These are phyloP conservation scores for Fagopyrum esculentum DNA, from an alignment of 148 eudicot species.

Conservation along the genomic window DNA sequence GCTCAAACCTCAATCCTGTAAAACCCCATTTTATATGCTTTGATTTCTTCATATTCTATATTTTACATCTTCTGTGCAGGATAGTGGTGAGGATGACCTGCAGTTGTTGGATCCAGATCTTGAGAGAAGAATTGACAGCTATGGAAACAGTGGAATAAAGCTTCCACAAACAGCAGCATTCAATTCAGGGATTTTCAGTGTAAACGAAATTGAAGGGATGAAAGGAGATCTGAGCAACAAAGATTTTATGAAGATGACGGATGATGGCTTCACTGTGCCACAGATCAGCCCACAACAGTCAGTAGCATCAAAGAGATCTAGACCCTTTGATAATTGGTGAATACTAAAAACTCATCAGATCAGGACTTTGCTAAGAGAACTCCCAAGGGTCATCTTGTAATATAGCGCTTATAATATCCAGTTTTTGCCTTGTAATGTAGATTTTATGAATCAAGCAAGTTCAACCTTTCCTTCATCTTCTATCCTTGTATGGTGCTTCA, in stretches of 20 bases:
- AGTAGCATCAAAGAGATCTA: not conserved
- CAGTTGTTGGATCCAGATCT: not conserved
- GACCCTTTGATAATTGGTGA: not conserved
- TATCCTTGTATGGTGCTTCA: not conserved
- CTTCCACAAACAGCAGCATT: constrained; percentile 54
- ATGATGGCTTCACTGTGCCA: constrained; percentile 13
- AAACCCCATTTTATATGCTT: not conserved
- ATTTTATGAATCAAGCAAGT: not conserved
- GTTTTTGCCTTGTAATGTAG: not conserved
- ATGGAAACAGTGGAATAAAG: constrained; percentile 36
- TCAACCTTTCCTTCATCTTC: not conserved
- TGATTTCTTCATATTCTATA: not conserved
- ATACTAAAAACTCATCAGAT: too few relatives aligned
- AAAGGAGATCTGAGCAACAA: constrained; percentile 14
- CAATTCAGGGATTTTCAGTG: not conserved
- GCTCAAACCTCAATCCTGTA: not conserved
- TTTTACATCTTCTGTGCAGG: constrained; percentile 12
- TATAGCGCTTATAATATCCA: not conserved
- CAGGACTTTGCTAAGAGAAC: too few relatives aligned
- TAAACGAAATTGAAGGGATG: not conserved
- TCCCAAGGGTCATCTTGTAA: too few relatives aligned
- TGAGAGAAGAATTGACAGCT: constrained; percentile 17
- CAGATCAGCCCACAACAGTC: constrained; percentile 6
- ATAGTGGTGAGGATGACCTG: constrained; percentile 34
- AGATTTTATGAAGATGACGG: not conserved